These are phyloP conservation scores for Scutellaria baicalensis DNA, from an alignment of 257 asterid species.

Conservation along the genomic window DNA sequence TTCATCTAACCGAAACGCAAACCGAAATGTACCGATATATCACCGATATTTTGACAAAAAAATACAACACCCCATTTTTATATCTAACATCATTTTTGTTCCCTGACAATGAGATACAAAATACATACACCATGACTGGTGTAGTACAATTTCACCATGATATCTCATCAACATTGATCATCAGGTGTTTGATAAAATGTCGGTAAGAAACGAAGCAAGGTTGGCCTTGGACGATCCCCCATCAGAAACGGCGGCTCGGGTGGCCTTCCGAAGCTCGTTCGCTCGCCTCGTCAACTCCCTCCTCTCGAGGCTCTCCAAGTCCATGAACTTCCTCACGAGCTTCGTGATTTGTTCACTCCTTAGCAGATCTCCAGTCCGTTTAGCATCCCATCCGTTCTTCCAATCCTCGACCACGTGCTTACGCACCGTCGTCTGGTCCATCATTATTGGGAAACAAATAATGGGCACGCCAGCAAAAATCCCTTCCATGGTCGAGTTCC, in stretches of 20 bases:
- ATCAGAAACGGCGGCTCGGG: conserved; percentile 13
- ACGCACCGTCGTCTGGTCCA: conserved; percentile 47
- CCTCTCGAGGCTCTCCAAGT: conserved; percentile 32
- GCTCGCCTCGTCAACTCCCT: conserved; percentile 26
- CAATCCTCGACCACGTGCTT: conserved; percentile 60
- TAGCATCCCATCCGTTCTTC: conserved; percentile 53
- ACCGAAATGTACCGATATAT: too few relatives aligned
- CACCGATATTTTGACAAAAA: too few relatives aligned
- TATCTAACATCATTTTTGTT: too few relatives aligned
- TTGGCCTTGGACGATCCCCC: conserved; percentile 39
- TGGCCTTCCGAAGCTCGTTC: conserved; percentile 20
- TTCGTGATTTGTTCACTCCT: conserved; percentile 24
- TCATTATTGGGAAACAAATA: conserved; percentile 44
- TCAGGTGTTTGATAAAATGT: conserved; percentile 17
- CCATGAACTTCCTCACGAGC: conserved; percentile 45
- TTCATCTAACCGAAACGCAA: too few relatives aligned
- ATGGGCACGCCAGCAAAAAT: conserved; percentile 48
- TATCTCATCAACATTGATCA: not conserved
- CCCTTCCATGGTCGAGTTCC: conserved; percentile 63
- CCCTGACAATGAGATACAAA: not conserved
- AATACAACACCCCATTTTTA: too few relatives aligned
- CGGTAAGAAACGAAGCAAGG: conserved; percentile 22
- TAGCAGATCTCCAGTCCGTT: conserved; percentile 23
- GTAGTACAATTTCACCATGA: not conserved
- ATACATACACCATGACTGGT: not conserved